Percentiles rank a stretch among this genome's conserved stretches.
These are phyloP conservation scores for Penicillium paxilli DNA, from an alignment of 495 filamentous ascomycete genomes.

Conservation along the genomic window DNA sequence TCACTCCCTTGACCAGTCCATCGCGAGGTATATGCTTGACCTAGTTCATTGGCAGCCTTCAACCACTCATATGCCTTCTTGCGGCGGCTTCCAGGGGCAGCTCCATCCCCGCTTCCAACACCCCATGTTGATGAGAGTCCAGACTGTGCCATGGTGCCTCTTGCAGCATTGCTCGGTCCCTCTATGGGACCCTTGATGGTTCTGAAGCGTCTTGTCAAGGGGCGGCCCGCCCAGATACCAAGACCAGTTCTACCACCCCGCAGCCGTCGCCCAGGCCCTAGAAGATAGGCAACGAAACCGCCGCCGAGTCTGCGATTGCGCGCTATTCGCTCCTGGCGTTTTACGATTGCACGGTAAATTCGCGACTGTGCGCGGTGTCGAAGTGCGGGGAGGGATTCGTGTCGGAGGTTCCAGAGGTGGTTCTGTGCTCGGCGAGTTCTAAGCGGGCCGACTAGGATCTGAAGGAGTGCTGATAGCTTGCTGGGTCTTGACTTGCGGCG, in stretches of 20 bases:
- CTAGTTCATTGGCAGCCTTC: conserved; percentile 86
- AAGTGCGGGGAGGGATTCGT: conserved; percentile 71
- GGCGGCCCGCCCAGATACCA: background rate
- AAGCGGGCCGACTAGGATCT: conserved; percentile 56
- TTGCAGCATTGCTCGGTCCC: conserved; percentile 27
- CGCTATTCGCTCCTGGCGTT: conserved; percentile 55
- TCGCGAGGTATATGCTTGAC: conserved; percentile 73
- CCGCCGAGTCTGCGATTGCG: conserved; percentile 27
- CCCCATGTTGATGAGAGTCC: conserved; percentile 35
- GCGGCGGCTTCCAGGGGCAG: conserved; percentile 70
- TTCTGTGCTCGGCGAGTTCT: conserved; percentile 60
- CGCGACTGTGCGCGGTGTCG: conserved; percentile 69
- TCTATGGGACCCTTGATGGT: conserved; percentile 15
- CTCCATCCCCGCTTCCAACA: conserved; percentile 37
- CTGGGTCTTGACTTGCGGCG: conserved; percentile 18
- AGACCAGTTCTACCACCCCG: conserved; percentile 18
- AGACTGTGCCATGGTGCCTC: conserved; percentile 41
- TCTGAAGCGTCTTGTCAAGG: conserved; percentile 9
- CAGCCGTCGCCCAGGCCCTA: conserved; percentile 47
- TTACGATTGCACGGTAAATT: conserved; percentile 71
- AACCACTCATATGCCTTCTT: conserved; percentile 83
- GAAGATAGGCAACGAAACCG: conserved; percentile 52
- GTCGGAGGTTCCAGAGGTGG: conserved; percentile 63
- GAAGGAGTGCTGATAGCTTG: conserved; percentile 30
- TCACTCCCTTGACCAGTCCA: conserved; percentile 54